A percentile compares a stretch with the other conserved stretches of the same genome.
phyloP scores from a whole-genome alignment of 2,329 filamentous ascomycete genomes.

The Neoascochyta sp. region DNA sequence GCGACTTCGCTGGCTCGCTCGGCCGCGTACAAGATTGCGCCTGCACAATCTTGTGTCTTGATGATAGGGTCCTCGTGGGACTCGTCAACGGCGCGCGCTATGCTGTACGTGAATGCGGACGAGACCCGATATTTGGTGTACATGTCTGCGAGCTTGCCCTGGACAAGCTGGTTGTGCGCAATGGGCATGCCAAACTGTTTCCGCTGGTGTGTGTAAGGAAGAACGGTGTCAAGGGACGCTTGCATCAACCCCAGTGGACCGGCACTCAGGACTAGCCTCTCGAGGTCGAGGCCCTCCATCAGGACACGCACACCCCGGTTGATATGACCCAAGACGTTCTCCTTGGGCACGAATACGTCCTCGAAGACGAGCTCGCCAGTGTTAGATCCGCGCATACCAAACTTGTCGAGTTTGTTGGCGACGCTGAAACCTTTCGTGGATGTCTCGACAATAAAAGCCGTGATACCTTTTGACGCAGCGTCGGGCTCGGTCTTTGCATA shows the following conservation, averaged over 20 bases:
- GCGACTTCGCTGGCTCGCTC: conserved; percentile 85
- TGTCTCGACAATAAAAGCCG: conserved; percentile 83
- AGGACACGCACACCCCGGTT: conserved; percentile 84
- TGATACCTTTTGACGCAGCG: conserved; percentile 83
- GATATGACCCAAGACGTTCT: conserved; percentile 74
- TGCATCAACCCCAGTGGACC: conserved; percentile 95
- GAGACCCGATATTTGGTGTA: conserved; percentile 87
- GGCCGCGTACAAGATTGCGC: conserved; percentile 87
- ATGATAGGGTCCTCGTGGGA: conserved; percentile 53
- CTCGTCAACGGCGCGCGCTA: conserved; percentile 71
- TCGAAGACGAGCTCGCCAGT: conserved; percentile 93
- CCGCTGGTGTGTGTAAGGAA: conserved; percentile 85
- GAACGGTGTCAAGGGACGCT: conserved; percentile 74
- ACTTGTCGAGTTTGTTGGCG: conserved; percentile 89
- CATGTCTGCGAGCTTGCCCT: conserved; percentile 94
- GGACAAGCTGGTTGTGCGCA: conserved; percentile 87
- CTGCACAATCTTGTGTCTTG: conserved; percentile 87
- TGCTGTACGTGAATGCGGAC: conserved; percentile 81
- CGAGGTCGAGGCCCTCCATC: conserved; percentile 94
- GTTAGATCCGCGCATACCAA: conserved; percentile 96
- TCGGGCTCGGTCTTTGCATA: conserved; percentile 91
- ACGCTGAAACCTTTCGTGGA: conserved; percentile 72
- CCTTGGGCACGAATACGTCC: conserved; percentile 78
- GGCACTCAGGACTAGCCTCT: conserved; percentile 84
- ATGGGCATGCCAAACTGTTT: conserved; percentile 86